Evolutionary conservation across 192 early-diverging fungal species (phyloP), one percentile per base, ranked within the genome.

Genomic region (Coemansia sp.): DNA sequence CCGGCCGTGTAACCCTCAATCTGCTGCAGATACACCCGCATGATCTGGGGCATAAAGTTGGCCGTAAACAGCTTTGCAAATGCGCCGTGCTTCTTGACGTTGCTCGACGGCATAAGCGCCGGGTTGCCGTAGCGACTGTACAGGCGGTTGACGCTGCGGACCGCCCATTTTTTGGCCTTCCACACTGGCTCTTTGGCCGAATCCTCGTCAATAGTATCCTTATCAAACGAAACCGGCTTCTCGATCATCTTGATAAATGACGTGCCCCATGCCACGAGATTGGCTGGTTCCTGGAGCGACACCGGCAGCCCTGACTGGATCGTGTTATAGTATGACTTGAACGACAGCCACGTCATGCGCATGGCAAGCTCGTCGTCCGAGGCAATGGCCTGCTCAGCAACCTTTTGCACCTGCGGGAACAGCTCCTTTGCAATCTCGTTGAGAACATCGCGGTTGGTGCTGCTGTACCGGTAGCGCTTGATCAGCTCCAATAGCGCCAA

Each of bases 111-210:
- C 48, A 92, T 69, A 22, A 85, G 72, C 8, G 88, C 82, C 17
- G 88, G 88, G 68, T 91, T 92, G 49, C 91, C 89, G 62, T 89
- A 89, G 57, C 85, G 74, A 38, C 73, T 64, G 60, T 96, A 94
- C 9, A 93, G 85, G 19, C 86, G 87, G 84, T 96, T 93, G 67
- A 98, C 79, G 75, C 88, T 92, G 60, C 86, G 87, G 69, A 89
- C 89, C 7, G 95, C 90, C 95, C 97, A 97, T 69, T 96, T 95
- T 73, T 96, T 97, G 56, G 90, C 89, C 82, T 95, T 94, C 90
- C 90, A 94, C 83, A 87, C 93, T 19, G 89, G 88, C 72, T 91
- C 87, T 67, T 88, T 89, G 58, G 92, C 92, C 27, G 87, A 72
- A 32, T 94, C 93, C 48, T 91, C 88, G 39, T 84, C 81, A 35